phyloP scores from a whole-genome alignment of 257 asterid genomes.

The Solanum virginianum region DNA sequence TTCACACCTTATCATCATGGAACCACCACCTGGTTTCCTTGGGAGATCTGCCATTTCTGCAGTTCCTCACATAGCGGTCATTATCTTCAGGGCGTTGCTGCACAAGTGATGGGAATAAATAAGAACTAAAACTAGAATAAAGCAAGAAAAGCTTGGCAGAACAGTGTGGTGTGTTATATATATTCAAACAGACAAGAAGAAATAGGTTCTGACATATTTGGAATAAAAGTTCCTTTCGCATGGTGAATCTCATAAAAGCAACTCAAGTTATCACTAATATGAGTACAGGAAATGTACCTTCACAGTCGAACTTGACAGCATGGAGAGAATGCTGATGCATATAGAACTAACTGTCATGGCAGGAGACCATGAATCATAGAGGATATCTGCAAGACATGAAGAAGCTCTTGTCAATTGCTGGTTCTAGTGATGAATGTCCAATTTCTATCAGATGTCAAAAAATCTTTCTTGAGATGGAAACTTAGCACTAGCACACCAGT shows the following conservation, averaged over 20 bases:
- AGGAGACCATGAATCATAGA: conserved; percentile 98
- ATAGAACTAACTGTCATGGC: conserved; percentile 98
- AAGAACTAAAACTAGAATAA: not conserved
- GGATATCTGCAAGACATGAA: conserved; percentile 45
- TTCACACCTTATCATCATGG: conserved; percentile 89
- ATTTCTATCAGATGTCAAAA: not conserved
- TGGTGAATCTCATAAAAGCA: not conserved
- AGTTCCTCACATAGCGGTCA: conserved; percentile 90
- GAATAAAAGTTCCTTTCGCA: not conserved
- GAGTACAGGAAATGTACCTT: conserved; percentile 37
- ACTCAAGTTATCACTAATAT: not conserved
- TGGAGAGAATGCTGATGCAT: conserved; percentile 96
- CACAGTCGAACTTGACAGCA: conserved; percentile 84
- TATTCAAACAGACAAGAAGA: not conserved
- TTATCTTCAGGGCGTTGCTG: conserved; percentile 99
- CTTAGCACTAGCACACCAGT: not conserved
- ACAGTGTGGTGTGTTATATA: not conserved
- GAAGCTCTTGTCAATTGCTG: not conserved
- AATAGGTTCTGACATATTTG: not conserved
- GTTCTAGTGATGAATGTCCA: not conserved
- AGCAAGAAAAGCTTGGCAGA: not conserved
- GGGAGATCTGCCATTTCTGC: conserved; percentile 87
- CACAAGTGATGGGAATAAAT: not conserved
- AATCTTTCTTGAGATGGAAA: not conserved
- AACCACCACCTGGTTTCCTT: conserved; percentile 99